phyloP scores from a whole-genome alignment of 441 rosid genomes.

The Euphorbia schlechtendalii region DNA sequence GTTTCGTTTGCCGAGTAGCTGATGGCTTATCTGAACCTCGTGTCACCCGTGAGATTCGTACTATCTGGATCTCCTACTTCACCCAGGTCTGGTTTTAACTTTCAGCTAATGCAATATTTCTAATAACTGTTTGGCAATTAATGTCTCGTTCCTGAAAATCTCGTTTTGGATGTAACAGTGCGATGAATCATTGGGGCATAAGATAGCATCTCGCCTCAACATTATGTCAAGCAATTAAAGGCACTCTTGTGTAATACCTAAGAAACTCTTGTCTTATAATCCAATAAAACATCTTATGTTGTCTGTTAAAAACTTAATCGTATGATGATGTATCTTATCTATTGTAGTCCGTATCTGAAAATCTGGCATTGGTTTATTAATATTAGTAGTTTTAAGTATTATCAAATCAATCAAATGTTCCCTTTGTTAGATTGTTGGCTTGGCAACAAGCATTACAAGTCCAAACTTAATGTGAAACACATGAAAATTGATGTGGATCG shows the following conservation, averaged over 20 bases:
- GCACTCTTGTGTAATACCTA: slow-evolving; percentile 13
- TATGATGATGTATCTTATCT: not conserved
- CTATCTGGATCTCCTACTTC: slow-evolving; percentile 89
- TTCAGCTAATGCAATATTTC: not conserved
- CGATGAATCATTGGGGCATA: slow-evolving; percentile 67
- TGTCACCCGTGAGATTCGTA: slow-evolving; percentile 70
- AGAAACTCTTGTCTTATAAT: not conserved
- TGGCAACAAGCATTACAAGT: too few relatives aligned
- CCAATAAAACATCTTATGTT: slow-evolving; percentile 6
- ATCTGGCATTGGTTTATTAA: too few relatives aligned
- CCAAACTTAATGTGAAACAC: too few relatives aligned
- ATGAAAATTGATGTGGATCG: too few relatives aligned
- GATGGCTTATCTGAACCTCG: slow-evolving; percentile 80
- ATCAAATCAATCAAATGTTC: too few relatives aligned
- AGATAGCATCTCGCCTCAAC: slow-evolving; percentile 64
- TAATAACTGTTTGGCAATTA: not conserved
- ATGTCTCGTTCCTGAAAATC: too few relatives aligned
- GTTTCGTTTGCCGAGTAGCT: slow-evolving; percentile 64
- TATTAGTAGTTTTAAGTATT: too few relatives aligned
- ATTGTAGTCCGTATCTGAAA: too few relatives aligned
- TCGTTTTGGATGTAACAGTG: slow-evolving; percentile 43
- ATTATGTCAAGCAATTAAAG: slow-evolving; percentile 65
- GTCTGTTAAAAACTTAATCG: not conserved
- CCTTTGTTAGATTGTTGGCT: too few relatives aligned
- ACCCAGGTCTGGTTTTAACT: slow-evolving; percentile 46